These are phyloP conservation scores for Pigoraptor vietnamica DNA, from an alignment of 78 protist species.

Conservation along the genomic window DNA sequence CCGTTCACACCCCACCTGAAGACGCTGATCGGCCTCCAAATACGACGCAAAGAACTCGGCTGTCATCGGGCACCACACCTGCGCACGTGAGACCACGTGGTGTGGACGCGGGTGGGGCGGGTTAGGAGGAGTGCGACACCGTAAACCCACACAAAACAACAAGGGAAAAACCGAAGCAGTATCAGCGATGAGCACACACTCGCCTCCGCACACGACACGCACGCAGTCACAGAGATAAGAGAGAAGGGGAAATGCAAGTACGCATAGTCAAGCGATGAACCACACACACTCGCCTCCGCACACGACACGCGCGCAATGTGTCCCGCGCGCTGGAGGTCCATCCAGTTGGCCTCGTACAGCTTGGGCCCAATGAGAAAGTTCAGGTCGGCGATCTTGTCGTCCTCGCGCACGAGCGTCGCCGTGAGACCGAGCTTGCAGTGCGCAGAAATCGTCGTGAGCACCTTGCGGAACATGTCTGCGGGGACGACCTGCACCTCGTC, in stretches of 20 bases:
- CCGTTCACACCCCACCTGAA: neutral
- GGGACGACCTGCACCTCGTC: constrained; percentile 96
- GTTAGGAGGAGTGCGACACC: too few species aligned
- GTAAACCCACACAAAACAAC: too few species aligned
- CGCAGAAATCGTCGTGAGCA: constrained; percentile 58
- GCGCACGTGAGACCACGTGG: too few species aligned
- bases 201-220: too few species aligned
- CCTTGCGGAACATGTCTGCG: constrained; percentile 59
- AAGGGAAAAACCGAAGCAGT: too few species aligned
- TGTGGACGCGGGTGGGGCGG: too few species aligned
- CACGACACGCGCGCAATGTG: constrained; percentile 69
- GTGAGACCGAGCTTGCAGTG: constrained; percentile 98
- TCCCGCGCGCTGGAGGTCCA: constrained; percentile 80
- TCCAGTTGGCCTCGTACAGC: constrained; percentile 99
- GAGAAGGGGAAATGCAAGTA: neutral
- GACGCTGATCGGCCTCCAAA: constrained; percentile 30
- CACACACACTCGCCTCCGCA: constrained; percentile 18
- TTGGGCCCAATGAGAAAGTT: constrained; percentile 97
- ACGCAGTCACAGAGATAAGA: neutral
- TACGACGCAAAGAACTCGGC: constrained; percentile 75
- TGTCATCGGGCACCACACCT: constrained; percentile 92
- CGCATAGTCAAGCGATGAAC: neutral
- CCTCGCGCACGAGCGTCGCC: constrained; percentile 96
- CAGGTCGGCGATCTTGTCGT: constrained; percentile 89
- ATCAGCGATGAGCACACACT: too few species aligned